Percentiles rank a stretch among this genome's conserved stretches.
Conservation (phyloP, 1,284 basidiomycete genomes). For the Golubevia pallescens region DNA sequence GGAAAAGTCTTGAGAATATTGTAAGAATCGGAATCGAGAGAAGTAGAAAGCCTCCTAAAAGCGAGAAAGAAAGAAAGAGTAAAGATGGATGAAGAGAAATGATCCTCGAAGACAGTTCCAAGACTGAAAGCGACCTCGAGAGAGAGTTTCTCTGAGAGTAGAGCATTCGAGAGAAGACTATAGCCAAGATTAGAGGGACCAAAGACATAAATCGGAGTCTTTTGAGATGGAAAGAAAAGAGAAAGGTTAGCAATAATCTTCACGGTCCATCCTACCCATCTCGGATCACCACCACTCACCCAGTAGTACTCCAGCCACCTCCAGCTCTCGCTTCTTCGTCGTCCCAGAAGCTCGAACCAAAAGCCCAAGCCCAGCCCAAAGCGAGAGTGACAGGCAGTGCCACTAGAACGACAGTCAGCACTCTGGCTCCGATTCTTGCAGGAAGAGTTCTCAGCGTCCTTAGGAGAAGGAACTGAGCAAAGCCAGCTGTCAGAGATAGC, state of each 20-base stretch:
- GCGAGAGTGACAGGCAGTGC: conserved; percentile 35
- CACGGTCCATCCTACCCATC: too few species aligned
- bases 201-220: conserved; percentile 45
- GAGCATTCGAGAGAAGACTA: conserved; percentile 38
- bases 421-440: conserved; percentile 27
- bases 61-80: conserved; percentile 29
- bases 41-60: conserved; percentile 31
- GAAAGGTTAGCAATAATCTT: not conserved
- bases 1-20: conserved; percentile 47
- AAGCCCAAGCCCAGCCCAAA: conserved; percentile 50
- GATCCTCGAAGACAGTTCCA: conserved; percentile 42
- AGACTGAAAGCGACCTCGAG: conserved; percentile 39
- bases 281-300: too few species aligned
- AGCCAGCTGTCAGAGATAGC: conserved; percentile 34
- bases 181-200: conserved; percentile 33
- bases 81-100: conserved; percentile 39
- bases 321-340: conserved; percentile 50
- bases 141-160: conserved; percentile 41
- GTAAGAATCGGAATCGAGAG: conserved; percentile 44
- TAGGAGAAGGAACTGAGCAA: conserved; percentile 35
- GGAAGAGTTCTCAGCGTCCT: conserved; percentile 16
- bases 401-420: conserved; percentile 34
- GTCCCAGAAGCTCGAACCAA: conserved; percentile 51
- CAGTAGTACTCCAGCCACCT: conserved; percentile 49
- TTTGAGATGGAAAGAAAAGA: not conserved